These are phyloP conservation scores for Beta corolliflora DNA, from an alignment of 179 eudicot genomes.

Conservation along the genomic window DNA sequence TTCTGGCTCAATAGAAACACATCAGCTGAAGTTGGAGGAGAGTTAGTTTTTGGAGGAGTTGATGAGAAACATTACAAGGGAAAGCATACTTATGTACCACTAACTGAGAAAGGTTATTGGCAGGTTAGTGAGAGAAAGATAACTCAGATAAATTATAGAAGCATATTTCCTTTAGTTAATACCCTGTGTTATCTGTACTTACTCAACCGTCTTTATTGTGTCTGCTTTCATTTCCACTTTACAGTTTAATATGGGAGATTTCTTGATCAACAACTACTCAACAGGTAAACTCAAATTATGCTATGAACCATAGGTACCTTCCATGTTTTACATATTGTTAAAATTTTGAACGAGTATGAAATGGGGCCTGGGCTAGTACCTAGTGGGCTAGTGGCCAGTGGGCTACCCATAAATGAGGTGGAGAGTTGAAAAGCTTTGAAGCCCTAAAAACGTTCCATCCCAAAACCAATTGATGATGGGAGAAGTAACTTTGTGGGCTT, in stretches of 20 bases:
- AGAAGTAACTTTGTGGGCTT: too few relatives aligned
- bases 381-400: too few relatives aligned
- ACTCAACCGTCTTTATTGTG: slow-evolving; percentile 5
- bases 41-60: slow-evolving; percentile 80
- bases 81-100: slow-evolving; percentile 68
- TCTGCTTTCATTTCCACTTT: slow-evolving; percentile 9
- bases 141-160: background rate
- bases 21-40: slow-evolving; percentile 63
- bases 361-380: too few relatives aligned
- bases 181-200: too few relatives aligned
- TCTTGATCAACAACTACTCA: slow-evolving; percentile 59
- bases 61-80: slow-evolving; percentile 72
- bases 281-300: slow-evolving; percentile 48
- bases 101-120: slow-evolving; percentile 85
- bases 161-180: too few relatives aligned
- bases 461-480: too few relatives aligned
- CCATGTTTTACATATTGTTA: background rate
- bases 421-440: too few relatives aligned
- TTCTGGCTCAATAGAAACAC: slow-evolving; percentile 74
- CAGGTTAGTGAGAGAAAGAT: slow-evolving; percentile 47
- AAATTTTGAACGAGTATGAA: too few relatives aligned
- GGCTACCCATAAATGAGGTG: too few relatives aligned
- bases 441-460: too few relatives aligned
- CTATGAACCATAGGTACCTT: background rate
- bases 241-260: slow-evolving; percentile 83